These are phyloP conservation scores for Monosporascus sp. DNA, from an alignment of 2,329 filamentous ascomycete species.

Conservation along the genomic window DNA sequence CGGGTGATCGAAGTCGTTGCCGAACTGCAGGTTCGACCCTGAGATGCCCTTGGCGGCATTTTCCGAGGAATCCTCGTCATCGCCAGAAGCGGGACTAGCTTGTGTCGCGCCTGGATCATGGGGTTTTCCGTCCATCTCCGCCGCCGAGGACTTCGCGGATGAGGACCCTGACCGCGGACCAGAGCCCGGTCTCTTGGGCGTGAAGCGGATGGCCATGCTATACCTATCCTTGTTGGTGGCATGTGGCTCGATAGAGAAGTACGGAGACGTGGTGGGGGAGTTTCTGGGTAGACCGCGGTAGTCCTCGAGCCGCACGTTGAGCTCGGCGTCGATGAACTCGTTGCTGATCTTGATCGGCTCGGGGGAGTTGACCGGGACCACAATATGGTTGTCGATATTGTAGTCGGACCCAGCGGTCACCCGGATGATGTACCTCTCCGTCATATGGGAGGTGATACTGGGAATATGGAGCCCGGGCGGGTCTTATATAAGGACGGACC, in stretches of 20 bases:
- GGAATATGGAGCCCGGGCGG: neutral
- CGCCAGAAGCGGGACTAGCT: neutral
- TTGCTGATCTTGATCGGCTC: constrained; percentile 58
- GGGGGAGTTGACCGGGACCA: constrained; percentile 70
- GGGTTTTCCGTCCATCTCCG: too few species aligned
- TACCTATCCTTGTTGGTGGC: constrained; percentile 68
- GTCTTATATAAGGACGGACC: neutral
- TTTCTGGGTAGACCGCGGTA: constrained; percentile 64
- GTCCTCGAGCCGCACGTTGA: constrained; percentile 68
- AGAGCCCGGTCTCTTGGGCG: constrained; percentile 48
- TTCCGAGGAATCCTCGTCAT: constrained; percentile 5
- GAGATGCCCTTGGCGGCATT: constrained; percentile 44
- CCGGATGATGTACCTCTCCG: constrained; percentile 70
- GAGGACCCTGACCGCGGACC: constrained; percentile 3
- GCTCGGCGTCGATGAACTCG: constrained; percentile 56
- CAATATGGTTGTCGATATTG: constrained; percentile 63
- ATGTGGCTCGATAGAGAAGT: constrained; percentile 70
- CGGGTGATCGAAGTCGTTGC: constrained; percentile 91
- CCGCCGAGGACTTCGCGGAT: too few species aligned
- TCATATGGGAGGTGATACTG: constrained; percentile 35
- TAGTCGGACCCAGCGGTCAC: constrained; percentile 79
- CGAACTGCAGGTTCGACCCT: constrained; percentile 75
- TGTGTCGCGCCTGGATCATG: neutral
- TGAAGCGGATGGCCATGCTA: constrained; percentile 74
- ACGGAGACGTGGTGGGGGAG: constrained; percentile 66